A percentile compares a stretch with the other conserved stretches of the same genome.
phyloP scores from a whole-genome alignment of 2,329 filamentous ascomycete genomes.

The Aspergillus tamarii region DNA sequence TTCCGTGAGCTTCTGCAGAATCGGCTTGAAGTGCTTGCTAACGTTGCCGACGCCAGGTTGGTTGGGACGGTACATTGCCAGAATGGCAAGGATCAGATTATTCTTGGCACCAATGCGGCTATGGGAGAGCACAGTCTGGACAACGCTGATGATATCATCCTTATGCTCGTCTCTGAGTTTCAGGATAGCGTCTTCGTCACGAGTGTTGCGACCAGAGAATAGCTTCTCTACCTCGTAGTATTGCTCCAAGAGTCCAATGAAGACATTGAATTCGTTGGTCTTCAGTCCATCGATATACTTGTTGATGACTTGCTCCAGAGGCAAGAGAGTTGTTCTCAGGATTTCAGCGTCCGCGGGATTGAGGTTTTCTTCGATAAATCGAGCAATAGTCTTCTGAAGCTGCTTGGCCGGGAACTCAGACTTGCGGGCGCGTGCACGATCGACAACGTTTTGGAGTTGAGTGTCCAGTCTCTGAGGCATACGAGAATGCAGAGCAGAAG shows the following conservation, averaged over 20 bases:
- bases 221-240: constrained; percentile 84
- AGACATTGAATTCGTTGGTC: constrained; percentile 82
- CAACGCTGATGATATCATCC: constrained; percentile 82
- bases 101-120: constrained; percentile 92
- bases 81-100: constrained; percentile 84
- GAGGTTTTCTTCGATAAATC: constrained; percentile 88
- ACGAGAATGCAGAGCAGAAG: constrained; percentile 92
- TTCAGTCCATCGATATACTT: constrained; percentile 87
- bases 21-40: constrained; percentile 80
- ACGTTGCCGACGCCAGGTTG: constrained; percentile 88
- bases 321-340: constrained; percentile 72
- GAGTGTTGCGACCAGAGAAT: constrained; percentile 80
- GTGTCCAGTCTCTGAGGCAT: constrained; percentile 94
- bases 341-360: constrained; percentile 71
- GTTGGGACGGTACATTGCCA: constrained; percentile 94
- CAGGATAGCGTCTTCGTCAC: constrained; percentile 92
- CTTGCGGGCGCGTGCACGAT: constrained; percentile 75
- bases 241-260: constrained; percentile 75
- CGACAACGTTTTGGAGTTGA: constrained; percentile 80
- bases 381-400: constrained; percentile 78
- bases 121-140: constrained; percentile 90
- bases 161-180: constrained; percentile 95
- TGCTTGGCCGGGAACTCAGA: constrained; percentile 91
- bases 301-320: constrained; percentile 76
- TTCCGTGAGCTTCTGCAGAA: constrained; percentile 84